phyloP scores from a whole-genome alignment of 257 asterid species.

The Dorcoceras hygrometricum region DNA sequence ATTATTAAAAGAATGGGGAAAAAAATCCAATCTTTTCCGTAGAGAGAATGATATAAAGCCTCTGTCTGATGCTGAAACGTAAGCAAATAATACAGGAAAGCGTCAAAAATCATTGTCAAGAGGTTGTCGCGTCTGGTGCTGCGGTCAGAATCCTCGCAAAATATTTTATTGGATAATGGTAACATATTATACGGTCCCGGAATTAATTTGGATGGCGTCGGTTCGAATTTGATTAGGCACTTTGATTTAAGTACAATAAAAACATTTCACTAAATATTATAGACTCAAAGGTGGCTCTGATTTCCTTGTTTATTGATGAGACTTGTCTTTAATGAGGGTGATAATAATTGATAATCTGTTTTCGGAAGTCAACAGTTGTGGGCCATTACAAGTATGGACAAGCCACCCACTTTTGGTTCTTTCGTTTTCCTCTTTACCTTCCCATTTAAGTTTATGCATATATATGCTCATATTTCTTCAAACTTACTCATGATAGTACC shows the following conservation, averaged over 20 bases:
- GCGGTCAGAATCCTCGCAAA: constrained; percentile 28
- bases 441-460: background rate
- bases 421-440: background rate
- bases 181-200: constrained; percentile 7
- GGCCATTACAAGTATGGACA: background rate
- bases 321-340: background rate
- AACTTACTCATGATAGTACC: background rate
- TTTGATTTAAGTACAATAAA: constrained; percentile 29
- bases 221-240: constrained; percentile 29
- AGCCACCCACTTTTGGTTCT: background rate
- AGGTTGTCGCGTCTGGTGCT: constrained; percentile 24
- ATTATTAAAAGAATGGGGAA: constrained; percentile 1
- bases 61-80: background rate
- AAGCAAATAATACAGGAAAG: too few species aligned
- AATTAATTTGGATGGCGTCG: constrained; percentile 28
- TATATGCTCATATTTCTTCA: background rate
- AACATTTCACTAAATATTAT: background rate
- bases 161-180: constrained; percentile 20
- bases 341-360: background rate
- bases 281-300: constrained; percentile 12
- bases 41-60: background rate
- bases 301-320: constrained; percentile 18
- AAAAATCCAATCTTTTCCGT: background rate
- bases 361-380: background rate
- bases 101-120: constrained; percentile 7